Conservation (phyloP, 2,329 filamentous ascomycete species). For the Colletotrichum higginsianum region DNA sequence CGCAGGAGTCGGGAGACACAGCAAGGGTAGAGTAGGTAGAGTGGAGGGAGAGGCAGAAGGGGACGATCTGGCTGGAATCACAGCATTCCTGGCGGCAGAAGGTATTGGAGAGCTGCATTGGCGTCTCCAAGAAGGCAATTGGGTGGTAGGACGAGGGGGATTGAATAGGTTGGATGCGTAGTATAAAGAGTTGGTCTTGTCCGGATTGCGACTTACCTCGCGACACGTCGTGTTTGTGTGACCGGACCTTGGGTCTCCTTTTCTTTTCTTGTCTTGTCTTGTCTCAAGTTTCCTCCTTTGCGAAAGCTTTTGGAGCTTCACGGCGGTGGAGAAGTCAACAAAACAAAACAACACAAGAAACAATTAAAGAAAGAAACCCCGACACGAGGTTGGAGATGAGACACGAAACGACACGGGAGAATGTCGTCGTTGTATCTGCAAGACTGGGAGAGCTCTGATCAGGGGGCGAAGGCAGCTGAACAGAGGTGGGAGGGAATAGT, state of each 20-base stretch:
- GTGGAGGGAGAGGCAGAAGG: not conserved
- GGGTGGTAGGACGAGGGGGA: conserved; percentile 10
- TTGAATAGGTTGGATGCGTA: not conserved
- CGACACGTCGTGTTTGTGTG: conserved; percentile 27
- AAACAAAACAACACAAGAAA: conserved; percentile 10
- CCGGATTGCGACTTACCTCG: conserved; percentile 26
- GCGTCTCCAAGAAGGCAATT: conserved; percentile 21
- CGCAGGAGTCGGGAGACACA: conserved; percentile 30
- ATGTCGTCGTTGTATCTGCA: conserved; percentile 29
- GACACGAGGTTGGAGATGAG: not conserved
- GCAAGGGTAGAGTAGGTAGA: not conserved
- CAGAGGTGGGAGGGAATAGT: conserved; percentile 15
- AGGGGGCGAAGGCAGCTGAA: conserved; percentile 28
- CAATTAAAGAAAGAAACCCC: not conserved
- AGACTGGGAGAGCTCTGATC: conserved; percentile 25
- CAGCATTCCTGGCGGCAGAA: conserved; percentile 18
- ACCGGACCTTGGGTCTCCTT: conserved; percentile 15
- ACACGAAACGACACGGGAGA: conserved; percentile 25
- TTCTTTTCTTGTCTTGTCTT: conserved; percentile 8
- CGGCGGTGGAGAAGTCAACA: conserved; percentile 9
- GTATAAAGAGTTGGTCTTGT: not conserved
- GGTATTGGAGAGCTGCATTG: conserved; percentile 22
- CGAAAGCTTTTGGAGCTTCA: conserved; percentile 13
- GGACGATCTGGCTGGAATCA: conserved; percentile 13
- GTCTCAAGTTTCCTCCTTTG: conserved; percentile 23